Base-by-base conservation (phyloP, 2,329 filamentous ascomycete species). In the Zelopaecilomyces penicillatus region DNA sequence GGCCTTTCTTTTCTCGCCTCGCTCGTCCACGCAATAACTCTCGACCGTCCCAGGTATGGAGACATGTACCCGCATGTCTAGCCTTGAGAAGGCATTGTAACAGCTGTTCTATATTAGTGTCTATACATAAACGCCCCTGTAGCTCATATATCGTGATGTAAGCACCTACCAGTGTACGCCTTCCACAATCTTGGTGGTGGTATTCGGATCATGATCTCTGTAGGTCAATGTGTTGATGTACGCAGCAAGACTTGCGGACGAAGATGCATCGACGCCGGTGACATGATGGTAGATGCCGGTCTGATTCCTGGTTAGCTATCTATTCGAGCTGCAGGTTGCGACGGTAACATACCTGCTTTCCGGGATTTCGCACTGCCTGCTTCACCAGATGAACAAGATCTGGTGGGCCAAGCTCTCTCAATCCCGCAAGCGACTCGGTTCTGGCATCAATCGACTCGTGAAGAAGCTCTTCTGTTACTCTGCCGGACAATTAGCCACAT, bases 181-280 rank as follows among this genome's bases (percentile, higher is more conserved):
- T 52, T 94, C 93, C 6, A 89, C 85, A 46, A 97, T 93, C 70
- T 96, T 97, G 61, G 86, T 80, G 35, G 63, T 65, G 49, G 74
- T 73, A 45, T 74, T 75, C 9, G 84, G 88, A 53, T 91, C 86
- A 52, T 84, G 81, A 43, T 91, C 86, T 52, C 85, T 85, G 68
- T 96, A 94, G 38, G 90, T 96, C 49, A 98, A 75, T 34, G 91
- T 97, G 67, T 97, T 98, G 69, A 98, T 95, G 67, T 98, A 98
- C 55, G 93, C 93, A 35, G 93, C 93, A 48, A 98, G 72, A 68
- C 91, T 97, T 47, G 93, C 93, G 7, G 93, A 97, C 5, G 93
- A 97, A 2, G 93, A 98, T 40, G 93, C 93, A 68, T 98, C 93
- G 60, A 96, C 83, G 49, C 93, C 93, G 34, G 89, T 95, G 56